These are phyloP conservation scores for Ogataea paradorogensis DNA, from an alignment of 805 yeast species.

Conservation along the genomic window DNA sequence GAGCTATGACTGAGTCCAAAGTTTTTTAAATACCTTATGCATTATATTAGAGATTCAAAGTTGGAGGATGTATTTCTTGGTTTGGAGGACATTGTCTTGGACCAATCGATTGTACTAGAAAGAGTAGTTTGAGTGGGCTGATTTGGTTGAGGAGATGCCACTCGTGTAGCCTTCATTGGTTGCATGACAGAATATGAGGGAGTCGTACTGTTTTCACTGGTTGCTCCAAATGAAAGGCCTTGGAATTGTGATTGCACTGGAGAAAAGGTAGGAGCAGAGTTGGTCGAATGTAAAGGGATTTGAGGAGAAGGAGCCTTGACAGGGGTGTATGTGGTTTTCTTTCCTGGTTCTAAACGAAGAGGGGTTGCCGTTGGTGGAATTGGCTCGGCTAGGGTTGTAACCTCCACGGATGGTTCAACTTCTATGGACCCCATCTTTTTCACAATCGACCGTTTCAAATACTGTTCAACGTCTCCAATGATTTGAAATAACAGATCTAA, in stretches of 20 bases:
- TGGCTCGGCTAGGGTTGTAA: neutral
- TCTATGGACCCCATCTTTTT: constrained; percentile 8
- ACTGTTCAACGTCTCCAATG: constrained; percentile 19
- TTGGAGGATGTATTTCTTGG: neutral
- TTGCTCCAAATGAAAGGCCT: constrained; percentile 8
- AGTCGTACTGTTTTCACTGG: neutral
- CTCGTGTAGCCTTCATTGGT: constrained; percentile 22
- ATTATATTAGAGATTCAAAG: constrained; percentile 11
- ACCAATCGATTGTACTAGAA: constrained; percentile 11
- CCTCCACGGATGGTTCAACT: neutral
- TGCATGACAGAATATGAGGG: constrained; percentile 18
- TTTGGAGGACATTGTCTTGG: constrained; percentile 4
- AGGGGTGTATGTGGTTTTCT: no score
- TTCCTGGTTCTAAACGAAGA: neutral
- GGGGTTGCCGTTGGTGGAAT: neutral
- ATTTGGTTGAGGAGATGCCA: constrained; percentile 11
- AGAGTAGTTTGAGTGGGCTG: constrained; percentile 1
- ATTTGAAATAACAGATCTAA: constrained; percentile 20
- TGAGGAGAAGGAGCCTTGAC: no score
- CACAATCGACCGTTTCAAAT: constrained; percentile 17
- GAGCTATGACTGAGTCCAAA: constrained; percentile 12
- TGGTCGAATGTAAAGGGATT: neutral
- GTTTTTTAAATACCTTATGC: constrained; percentile 2
- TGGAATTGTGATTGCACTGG: no score
- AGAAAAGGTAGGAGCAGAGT: neutral